phyloP scores from a whole-genome alignment of 169 alveolate species.

The Eimeria necatrix region DNA sequence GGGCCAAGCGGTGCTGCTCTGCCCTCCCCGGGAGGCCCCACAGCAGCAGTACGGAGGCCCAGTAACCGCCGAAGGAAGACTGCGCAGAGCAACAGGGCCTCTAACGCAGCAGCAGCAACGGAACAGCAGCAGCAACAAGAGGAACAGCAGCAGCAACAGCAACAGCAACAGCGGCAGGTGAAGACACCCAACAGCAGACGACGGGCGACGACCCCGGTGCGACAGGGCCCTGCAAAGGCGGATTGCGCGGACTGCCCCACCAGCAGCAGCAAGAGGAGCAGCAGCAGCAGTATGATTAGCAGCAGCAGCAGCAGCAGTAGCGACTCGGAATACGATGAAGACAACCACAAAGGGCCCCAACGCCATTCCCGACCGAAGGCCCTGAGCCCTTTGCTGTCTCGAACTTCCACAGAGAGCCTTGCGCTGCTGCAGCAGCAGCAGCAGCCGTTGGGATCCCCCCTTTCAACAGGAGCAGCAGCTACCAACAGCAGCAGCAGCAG shows the following conservation, averaged over 20 bases:
- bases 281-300: constrained; percentile 22
- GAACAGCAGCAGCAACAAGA: constrained; percentile 1
- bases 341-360: constrained; percentile 20
- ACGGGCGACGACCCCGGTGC: neutral
- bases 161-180: neutral
- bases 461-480: neutral
- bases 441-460: neutral
- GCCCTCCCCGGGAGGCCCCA: constrained; percentile 24
- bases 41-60: constrained; percentile 6
- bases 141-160: neutral
- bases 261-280: constrained; percentile 21
- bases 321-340: constrained; percentile 54
- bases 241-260: neutral
- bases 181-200: neutral
- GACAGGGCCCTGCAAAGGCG: neutral
- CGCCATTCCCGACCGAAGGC: neutral
- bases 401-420: neutral
- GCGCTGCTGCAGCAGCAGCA: constrained; percentile 36
- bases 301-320: constrained; percentile 68
- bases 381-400: neutral
- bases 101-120: neutral
- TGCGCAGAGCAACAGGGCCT: constrained; percentile 17
- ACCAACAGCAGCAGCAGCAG: constrained; percentile 41
- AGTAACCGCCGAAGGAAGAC: constrained; percentile 51
- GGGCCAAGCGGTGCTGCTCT: constrained; percentile 10